Evolutionary conservation across 176 grass and related monocot species (phyloP), one percentile per base, ranked within the genome.

Genomic region (Oryza glumipatula): DNA sequence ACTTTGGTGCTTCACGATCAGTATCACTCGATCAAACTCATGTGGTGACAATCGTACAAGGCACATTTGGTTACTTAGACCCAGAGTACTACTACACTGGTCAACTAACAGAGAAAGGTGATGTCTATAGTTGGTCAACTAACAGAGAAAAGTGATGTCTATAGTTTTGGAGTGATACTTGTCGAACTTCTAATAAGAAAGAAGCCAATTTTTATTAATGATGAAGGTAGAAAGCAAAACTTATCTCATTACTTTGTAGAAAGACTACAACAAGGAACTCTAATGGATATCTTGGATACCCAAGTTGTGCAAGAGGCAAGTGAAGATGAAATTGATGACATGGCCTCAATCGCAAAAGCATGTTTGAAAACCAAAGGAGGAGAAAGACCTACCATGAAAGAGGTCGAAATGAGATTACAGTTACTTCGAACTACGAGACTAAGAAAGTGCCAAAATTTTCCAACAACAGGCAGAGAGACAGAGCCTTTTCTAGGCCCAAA

Each of bases 121-220:
- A 94, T 74, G 86, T 91, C 7, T 94, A 90, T 45, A 94, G 84
- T 23, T 94, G 67, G 92, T 1, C 63, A 85, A 67, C 10, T 92
- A 0, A 90, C 74, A 0, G 83, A 87, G 10, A 91, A 91, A 67
- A 94, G 88, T 48, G 92, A 94, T 74, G 86, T 91, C 7, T 94
- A 90, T 45, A 94, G 84, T 23, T 94, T 94, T 39, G 87, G 92
- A 36, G 87, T 94, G 21, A 88, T 92, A 56, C 39, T 94, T 3
- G 81, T 85, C 0, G 84, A 39, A 1, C 38, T 39, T 39, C 1
- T 39, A 0, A 7, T n/a, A 10, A 82, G 79, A 32, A 88, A 85
- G 63, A 92, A 85, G 21, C 80, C 89, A 10, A 70, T 92, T 69
- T 94, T 88, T 47, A 64, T 89, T 17, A 72, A 80, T 32, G 77